A percentile compares a stretch with the other conserved stretches of the same genome.
Conservation (phyloP, 1,284 basidiomycete genomes). For the Puccinia coronata region DNA sequence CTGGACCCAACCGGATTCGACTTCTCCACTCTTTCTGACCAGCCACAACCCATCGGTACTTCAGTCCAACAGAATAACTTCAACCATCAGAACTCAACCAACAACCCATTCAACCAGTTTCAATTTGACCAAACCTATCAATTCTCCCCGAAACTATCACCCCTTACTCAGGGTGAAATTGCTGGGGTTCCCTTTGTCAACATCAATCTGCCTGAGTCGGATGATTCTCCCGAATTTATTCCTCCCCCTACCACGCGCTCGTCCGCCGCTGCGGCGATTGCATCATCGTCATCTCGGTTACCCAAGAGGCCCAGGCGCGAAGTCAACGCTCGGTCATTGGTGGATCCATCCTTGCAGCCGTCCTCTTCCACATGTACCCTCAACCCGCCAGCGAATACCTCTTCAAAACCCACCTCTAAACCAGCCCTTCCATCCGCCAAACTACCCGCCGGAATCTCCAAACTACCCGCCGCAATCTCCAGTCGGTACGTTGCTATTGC, state of each 20-base stretch:
- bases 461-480: constrained; percentile 2
- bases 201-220: constrained; percentile 43
- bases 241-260: constrained; percentile 29
- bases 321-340: neutral
- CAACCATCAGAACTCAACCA: neutral
- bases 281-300: neutral
- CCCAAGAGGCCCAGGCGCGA: constrained; percentile 9
- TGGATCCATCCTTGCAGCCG: neutral
- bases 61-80: neutral
- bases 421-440: constrained; percentile 6
- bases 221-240: constrained; percentile 49
- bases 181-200: constrained; percentile 43
- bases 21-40: constrained; percentile 11
- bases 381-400: neutral
- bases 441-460: neutral
- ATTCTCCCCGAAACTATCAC: constrained; percentile 16
- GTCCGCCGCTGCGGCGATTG: neutral
- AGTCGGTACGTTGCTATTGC: constrained; percentile 24
- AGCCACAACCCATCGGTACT: neutral
- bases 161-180: constrained; percentile 22
- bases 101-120: constrained; percentile 8
- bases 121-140: neutral
- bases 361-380: neutral
- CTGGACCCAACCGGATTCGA: neutral
- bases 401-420: neutral